Conservation (phyloP, 805 yeast genomes). For the Wickerhamomyces hampshirensis region DNA sequence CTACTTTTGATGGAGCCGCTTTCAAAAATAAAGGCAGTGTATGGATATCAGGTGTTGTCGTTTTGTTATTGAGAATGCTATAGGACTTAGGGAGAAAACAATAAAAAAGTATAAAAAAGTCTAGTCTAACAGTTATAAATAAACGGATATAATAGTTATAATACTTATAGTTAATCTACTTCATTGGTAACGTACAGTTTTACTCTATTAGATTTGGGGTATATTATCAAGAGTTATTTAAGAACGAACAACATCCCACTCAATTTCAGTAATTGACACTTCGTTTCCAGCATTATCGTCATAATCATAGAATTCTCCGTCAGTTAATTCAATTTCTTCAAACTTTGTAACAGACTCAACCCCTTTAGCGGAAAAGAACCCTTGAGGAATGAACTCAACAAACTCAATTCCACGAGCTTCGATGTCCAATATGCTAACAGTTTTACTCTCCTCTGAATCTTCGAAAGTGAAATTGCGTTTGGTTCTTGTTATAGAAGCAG, state of each 20-base stretch:
- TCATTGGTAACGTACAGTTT: too few species aligned
- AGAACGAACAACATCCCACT: conserved; percentile 51
- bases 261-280: conserved; percentile 72
- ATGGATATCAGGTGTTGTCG: neutral
- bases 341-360: conserved; percentile 48
- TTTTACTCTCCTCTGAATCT: conserved; percentile 32
- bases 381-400: conserved; percentile 61
- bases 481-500: conserved; percentile 23
- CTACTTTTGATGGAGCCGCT: neutral
- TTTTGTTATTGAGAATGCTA: neutral
- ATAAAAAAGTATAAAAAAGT: neutral
- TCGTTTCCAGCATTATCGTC: conserved; percentile 81
- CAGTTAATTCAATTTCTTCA: conserved; percentile 63
- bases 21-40: neutral
- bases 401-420: conserved; percentile 87
- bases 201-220: too few species aligned
- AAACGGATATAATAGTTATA: too few species aligned
- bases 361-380: conserved; percentile 53
- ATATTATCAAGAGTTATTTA: conserved; percentile 1
- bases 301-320: conserved; percentile 91
- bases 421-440: conserved; percentile 53
- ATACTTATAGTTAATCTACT: too few species aligned
- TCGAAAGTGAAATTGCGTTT: conserved; percentile 15
- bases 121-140: too few species aligned
- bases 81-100: neutral